A percentile compares a stretch with the other conserved stretches of the same genome.
phyloP scores from a whole-genome alignment of 2,329 filamentous ascomycete genomes.

The Epicoccum sorghinum region DNA sequence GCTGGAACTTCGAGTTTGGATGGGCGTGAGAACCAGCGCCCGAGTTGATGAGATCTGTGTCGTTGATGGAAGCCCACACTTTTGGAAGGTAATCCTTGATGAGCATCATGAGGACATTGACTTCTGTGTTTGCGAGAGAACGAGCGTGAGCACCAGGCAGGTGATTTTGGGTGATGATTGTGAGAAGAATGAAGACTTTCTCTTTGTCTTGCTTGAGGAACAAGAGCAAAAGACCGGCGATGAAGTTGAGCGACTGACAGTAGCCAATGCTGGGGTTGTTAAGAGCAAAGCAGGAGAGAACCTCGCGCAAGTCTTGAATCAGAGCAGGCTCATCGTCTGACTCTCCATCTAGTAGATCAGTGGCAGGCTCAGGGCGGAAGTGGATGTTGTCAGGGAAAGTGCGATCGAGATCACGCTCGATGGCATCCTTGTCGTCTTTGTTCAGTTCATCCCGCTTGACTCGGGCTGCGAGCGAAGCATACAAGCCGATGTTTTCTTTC shows the following conservation, averaged over 20 bases:
- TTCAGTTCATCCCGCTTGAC: constrained; percentile 68
- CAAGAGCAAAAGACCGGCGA: constrained; percentile 85
- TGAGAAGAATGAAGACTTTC: constrained; percentile 89
- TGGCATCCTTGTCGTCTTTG: constrained; percentile 81
- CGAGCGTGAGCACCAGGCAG: constrained; percentile 91
- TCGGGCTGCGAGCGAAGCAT: constrained; percentile 70
- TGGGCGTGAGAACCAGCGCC: constrained; percentile 43
- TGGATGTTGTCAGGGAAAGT: constrained; percentile 94
- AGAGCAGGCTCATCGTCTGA: constrained; percentile 71
- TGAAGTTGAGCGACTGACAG: constrained; percentile 94
- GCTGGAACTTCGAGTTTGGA: constrained; percentile 45
- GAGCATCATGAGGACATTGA: constrained; percentile 88
- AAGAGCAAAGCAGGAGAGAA: constrained; percentile 86
- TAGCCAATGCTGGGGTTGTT: constrained; percentile 93
- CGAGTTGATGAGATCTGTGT: constrained; percentile 62
- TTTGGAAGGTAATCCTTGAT: constrained; percentile 81
- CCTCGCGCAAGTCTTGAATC: constrained; percentile 79
- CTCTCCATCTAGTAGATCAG: constrained; percentile 36
- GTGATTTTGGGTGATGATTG: constrained; percentile 87
- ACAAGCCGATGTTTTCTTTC: constrained; percentile 70
- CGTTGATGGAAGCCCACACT: constrained; percentile 88
- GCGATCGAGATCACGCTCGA: constrained; percentile 90
- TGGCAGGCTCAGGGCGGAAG: constrained; percentile 71
- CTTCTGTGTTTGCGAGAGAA: constrained; percentile 88
- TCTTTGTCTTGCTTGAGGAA: constrained; percentile 84